Evolutionary conservation across 179 eudicot species (phyloP).

Genomic region (Spinacia oleracea): DNA sequence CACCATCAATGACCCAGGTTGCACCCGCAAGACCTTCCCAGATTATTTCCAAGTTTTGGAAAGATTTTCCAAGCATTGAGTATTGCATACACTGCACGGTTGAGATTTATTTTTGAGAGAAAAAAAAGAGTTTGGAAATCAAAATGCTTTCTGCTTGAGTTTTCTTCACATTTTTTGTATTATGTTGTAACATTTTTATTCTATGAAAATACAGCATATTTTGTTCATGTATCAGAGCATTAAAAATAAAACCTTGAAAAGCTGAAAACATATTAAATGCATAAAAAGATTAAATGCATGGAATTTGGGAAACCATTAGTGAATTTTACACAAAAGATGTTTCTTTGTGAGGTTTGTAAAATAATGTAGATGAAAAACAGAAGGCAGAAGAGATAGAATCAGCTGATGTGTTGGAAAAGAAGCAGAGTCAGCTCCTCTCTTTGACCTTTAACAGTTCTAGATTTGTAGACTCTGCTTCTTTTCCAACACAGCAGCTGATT

Average conservation of each 20-base stretch:
- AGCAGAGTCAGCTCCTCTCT: no score
- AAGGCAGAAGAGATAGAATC: no score
- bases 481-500: no score
- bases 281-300: no score
- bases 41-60: constrained; percentile 89
- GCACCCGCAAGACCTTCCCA: constrained; percentile 96
- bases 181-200: constrained; percentile 27
- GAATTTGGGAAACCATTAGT: no score
- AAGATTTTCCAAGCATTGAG: constrained; percentile 62
- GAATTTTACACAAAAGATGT: no score
- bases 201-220: background rate
- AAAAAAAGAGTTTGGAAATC: constrained; percentile 4
- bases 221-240: constrained; percentile 15
- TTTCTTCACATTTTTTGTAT: constrained; percentile 22
- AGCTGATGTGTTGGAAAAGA: no score
- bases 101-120: background rate
- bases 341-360: no score
- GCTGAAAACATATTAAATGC: no score
- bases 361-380: no score
- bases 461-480: no score
- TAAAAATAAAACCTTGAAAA: constrained; percentile 5
- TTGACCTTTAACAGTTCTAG: no score
- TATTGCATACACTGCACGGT: background rate
- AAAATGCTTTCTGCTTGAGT: constrained; percentile 4
- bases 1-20: constrained; percentile 87